Conservation (phyloP, 2,329 filamentous ascomycete species). For the Penicillium sp. region DNA sequence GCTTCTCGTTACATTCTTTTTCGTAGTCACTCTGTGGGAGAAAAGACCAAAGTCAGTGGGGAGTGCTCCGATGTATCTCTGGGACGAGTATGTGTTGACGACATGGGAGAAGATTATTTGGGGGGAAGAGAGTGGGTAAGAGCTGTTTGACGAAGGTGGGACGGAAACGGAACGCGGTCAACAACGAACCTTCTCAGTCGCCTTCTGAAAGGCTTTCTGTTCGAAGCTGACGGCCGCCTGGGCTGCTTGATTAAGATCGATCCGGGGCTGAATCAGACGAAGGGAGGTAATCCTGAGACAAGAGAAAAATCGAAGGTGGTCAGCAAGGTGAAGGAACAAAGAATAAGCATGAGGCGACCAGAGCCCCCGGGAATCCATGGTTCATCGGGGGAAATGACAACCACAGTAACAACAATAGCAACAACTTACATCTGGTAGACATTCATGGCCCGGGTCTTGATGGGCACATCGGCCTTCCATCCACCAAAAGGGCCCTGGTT, state of each 20-base stretch:
- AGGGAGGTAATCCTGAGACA: constrained; percentile 49
- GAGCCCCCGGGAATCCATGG: background rate
- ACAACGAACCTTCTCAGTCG: constrained; percentile 37
- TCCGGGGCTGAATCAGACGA: constrained; percentile 49
- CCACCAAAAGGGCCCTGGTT: constrained; percentile 48
- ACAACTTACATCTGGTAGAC: constrained; percentile 47
- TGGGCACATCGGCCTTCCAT: constrained; percentile 48
- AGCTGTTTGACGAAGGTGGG: background rate
- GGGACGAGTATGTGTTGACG: no score
- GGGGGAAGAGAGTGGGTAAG: background rate
- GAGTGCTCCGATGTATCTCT: background rate
- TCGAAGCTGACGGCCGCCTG: constrained; percentile 50
- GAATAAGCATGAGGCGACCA: background rate
- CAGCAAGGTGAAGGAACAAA: background rate
- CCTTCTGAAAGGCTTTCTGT: constrained; percentile 49
- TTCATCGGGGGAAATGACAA: constrained; percentile 10
- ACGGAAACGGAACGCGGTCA: constrained; percentile 1
- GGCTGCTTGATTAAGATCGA: constrained; percentile 43
- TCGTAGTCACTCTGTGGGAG: constrained; percentile 46
- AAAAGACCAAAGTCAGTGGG: constrained; percentile 9
- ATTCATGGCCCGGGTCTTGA: constrained; percentile 46
- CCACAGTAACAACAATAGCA: constrained; percentile 16
- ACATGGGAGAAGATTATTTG: no score
- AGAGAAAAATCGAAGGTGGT: constrained; percentile 8
- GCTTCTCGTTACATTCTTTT: constrained; percentile 48